phyloP scores from a whole-genome alignment of 192 early-diverging fungal species.

The Dispira parvispora region DNA sequence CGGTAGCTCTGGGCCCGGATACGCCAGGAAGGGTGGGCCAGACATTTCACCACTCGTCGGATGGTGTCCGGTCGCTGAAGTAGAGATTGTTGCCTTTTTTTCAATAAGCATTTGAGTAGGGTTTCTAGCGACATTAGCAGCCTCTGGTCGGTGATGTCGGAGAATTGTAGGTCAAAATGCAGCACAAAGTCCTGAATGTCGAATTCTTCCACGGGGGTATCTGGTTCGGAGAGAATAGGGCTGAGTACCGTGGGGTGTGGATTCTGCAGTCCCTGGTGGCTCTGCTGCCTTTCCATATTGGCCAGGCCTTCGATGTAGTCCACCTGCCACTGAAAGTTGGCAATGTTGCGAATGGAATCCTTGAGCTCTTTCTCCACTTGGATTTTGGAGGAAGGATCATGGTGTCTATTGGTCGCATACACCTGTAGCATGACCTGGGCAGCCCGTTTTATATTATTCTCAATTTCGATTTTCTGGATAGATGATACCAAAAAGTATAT shows the following conservation, averaged over 20 bases:
- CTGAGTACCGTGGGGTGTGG: not conserved
- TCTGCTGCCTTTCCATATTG: constrained; percentile 1
- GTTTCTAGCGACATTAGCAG: not conserved
- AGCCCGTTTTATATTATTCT: constrained; percentile 9
- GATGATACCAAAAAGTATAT: not conserved
- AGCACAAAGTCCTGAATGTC: not conserved
- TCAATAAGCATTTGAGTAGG: not conserved
- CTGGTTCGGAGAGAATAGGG: constrained; percentile 7
- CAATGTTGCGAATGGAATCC: constrained; percentile 8
- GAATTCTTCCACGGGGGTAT: not conserved
- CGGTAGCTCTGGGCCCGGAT: constrained; percentile 26
- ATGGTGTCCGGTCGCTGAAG: not conserved
- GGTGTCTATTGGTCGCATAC: not conserved
- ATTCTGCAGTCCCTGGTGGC: not conserved
- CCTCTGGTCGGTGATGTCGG: constrained; percentile 1
- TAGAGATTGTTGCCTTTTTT: not conserved
- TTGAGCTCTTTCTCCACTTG: constrained; percentile 2
- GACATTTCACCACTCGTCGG: constrained; percentile 3
- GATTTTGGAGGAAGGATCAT: constrained; percentile 6
- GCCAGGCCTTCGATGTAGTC: constrained; percentile 1
- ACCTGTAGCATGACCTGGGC: constrained; percentile 8
- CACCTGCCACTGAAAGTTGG: constrained; percentile 9
- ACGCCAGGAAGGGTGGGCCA: constrained; percentile 24
- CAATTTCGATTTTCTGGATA: constrained; percentile 8
- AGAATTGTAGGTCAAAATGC: not conserved